A percentile compares a stretch with the other conserved stretches of the same genome.
Conservation (phyloP, 139 green algal species). For the Pycnococcus provasolii region DNA sequence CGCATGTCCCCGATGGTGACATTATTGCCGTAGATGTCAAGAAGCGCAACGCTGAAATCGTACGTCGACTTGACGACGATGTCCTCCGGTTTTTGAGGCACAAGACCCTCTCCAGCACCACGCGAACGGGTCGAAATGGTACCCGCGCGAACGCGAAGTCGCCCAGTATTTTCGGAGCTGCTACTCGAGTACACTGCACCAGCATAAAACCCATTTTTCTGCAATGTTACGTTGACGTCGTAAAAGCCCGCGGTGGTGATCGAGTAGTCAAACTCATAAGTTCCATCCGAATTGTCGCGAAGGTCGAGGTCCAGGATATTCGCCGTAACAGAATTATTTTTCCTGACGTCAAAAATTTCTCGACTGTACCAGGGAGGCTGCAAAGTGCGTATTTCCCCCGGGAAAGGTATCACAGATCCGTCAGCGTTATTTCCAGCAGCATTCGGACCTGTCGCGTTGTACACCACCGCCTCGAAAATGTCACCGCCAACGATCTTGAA, state of each 20-base stretch:
- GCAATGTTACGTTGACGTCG: neutral
- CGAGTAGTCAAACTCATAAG: neutral
- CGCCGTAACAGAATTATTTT: too few relatives aligned
- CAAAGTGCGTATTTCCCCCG: too few relatives aligned
- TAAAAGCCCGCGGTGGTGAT: conserved; percentile 2
- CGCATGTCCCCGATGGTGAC: neutral
- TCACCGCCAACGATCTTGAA: neutral
- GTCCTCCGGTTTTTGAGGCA: neutral
- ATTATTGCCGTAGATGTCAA: neutral
- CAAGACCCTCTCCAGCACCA: neutral
- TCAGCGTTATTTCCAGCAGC: too few relatives aligned
- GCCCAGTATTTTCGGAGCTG: neutral
- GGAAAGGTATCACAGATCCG: too few relatives aligned
- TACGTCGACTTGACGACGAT: neutral
- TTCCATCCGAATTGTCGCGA: neutral
- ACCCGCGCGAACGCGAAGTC: neutral
- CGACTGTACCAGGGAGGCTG: too few relatives aligned
- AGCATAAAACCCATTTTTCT: neutral
- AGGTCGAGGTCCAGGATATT: neutral
- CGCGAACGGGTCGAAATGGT: neutral
- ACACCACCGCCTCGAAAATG: neutral
- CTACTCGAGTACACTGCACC: neutral
- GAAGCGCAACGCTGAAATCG: neutral
- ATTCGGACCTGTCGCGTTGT: neutral
- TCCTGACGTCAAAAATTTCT: too few relatives aligned